Conservation (phyloP, 768 basidiomycete genomes). For the Hygrophorus pudorinus region DNA sequence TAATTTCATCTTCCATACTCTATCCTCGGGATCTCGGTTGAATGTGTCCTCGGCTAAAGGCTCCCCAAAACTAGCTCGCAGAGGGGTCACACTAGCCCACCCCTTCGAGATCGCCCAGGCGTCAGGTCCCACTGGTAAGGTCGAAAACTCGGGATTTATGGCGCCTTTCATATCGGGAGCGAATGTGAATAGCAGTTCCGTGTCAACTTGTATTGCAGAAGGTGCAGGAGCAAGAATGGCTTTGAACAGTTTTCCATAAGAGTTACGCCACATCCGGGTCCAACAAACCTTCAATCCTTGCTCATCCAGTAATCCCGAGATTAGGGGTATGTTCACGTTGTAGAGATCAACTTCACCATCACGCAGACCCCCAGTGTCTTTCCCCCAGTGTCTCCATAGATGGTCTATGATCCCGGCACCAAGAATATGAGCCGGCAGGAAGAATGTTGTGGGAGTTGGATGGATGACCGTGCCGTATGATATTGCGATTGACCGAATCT, state of each 20-base stretch:
- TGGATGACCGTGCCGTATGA: slow-evolving; percentile 77
- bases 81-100: slow-evolving; percentile 67
- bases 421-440: slow-evolving; percentile 66
- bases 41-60: slow-evolving; percentile 23
- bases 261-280: slow-evolving; percentile 81
- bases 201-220: slow-evolving; percentile 11
- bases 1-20: slow-evolving; percentile 49
- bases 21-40: slow-evolving; percentile 22
- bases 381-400: slow-evolving; percentile 83
- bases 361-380: slow-evolving; percentile 47
- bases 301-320: slow-evolving; percentile 49
- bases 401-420: slow-evolving; percentile 56
- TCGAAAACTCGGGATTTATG: slow-evolving; percentile 45
- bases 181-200: slow-evolving; percentile 58
- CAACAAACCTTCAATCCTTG: slow-evolving; percentile 62
- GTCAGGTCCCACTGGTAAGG: slow-evolving; percentile 71
- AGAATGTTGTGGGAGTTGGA: slow-evolving; percentile 49
- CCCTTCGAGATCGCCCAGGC: slow-evolving; percentile 70
- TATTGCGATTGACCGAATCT: slow-evolving; percentile 70
- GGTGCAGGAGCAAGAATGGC: slow-evolving; percentile 25
- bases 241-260: slow-evolving; percentile 76
- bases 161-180: slow-evolving; percentile 59
- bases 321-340: slow-evolving; percentile 80
- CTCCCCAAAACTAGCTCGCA: slow-evolving; percentile 69
- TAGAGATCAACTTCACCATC: slow-evolving; percentile 71